Evolutionary conservation across 331 rosid species (phyloP).

Genomic region (Pyracantha coccinea): DNA sequence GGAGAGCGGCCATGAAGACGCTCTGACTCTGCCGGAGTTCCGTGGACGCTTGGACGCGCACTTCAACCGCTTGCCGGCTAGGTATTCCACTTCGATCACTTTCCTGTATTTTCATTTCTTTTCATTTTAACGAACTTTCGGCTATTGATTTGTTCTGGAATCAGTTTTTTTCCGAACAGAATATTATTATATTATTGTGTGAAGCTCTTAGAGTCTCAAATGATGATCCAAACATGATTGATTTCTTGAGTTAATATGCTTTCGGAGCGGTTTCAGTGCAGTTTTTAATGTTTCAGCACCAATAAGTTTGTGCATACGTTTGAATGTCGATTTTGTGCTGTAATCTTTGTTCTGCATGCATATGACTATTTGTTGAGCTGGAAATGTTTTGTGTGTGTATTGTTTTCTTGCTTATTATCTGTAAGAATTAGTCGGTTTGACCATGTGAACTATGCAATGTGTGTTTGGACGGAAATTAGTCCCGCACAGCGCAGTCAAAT

Average conservation of each 20-base stretch:
- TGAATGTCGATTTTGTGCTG: background rate
- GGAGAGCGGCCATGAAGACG: conserved; percentile 57
- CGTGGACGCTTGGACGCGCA: conserved; percentile 82
- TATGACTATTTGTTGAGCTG: background rate
- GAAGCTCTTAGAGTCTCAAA: background rate
- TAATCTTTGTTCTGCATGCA: background rate
- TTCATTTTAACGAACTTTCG: conserved; percentile 1
- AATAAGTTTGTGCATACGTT: background rate
- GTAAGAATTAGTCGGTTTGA: background rate
- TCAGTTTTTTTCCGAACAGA: background rate
- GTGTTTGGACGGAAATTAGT: background rate
- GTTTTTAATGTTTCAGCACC: background rate
- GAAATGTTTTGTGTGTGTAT: background rate
- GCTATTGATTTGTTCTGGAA: background rate
- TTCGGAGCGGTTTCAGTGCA: background rate
- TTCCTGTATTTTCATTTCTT: background rate
- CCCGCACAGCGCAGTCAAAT: background rate
- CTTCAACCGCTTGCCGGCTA: conserved; percentile 91
- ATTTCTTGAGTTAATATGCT: background rate
- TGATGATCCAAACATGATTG: background rate
- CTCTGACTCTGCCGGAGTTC: conserved; percentile 54
- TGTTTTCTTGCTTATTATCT: background rate
- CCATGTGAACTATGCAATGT: background rate
- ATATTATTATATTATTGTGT: background rate
- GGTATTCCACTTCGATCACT: conserved; percentile 31